Conservation (phyloP, 2,329 filamentous ascomycete species). For the Aurifilum marmelostoma region DNA sequence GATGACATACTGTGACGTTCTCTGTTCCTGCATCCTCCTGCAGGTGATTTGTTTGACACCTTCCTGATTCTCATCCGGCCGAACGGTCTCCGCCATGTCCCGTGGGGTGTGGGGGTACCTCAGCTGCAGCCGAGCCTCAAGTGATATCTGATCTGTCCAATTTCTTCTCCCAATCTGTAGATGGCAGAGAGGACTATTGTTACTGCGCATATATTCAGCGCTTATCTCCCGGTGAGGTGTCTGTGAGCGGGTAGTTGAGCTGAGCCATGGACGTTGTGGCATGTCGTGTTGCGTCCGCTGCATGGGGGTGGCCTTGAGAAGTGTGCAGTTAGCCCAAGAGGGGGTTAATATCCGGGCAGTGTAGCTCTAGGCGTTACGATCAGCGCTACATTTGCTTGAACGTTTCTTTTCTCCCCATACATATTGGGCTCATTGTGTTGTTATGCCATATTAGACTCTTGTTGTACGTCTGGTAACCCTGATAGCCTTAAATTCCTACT, state of each 20-base stretch:
- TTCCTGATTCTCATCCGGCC: conserved; percentile 4
- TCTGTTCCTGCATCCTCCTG: not conserved
- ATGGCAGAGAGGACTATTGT: not conserved
- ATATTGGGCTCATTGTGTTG: too few species aligned
- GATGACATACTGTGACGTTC: not conserved
- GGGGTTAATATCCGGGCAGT: not conserved
- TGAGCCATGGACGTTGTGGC: not conserved
- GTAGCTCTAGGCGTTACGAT: too few species aligned
- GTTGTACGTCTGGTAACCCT: too few species aligned
- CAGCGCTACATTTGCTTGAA: too few species aligned
- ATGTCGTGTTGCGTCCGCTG: not conserved
- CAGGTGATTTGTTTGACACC: not conserved
- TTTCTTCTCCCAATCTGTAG: not conserved
- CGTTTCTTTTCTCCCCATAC: not conserved
- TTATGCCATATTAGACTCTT: too few species aligned
- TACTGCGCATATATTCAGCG: too few species aligned
- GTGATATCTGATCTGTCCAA: not conserved
- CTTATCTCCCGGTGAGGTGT: not conserved
- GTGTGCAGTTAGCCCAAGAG: not conserved
- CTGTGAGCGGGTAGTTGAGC: not conserved
- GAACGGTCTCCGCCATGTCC: not conserved
- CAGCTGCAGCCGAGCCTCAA: not conserved
- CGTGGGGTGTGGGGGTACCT: not conserved
- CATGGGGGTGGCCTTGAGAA: too few species aligned
- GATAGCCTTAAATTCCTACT: not conserved